Evolutionary conservation across 225 moss, liverwort and hornwort species (phyloP), one percentile per base, ranked within the genome.

Genomic region (Sphagnum tenellum): DNA sequence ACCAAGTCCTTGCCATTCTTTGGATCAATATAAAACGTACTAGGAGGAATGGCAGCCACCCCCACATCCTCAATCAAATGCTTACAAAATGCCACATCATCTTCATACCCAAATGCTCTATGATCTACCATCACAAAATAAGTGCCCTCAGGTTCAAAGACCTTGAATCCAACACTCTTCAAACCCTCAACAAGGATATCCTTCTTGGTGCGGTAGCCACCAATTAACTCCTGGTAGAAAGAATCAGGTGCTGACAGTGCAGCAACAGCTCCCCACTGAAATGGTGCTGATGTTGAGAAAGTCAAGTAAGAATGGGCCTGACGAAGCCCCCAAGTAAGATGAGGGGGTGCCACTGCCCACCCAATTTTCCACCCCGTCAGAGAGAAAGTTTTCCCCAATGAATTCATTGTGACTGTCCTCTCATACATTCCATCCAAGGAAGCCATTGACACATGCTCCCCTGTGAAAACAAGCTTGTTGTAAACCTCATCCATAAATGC

Each of bases 71-170:
- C 89, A 54, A 98, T 92, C 68, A 98, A 80, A 70, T 98, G 82
- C 74, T 93, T 88, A 78, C 93, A 93, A 65, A 98, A 98, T 9
- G 85, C 74, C 60, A 87, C 77, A 70, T 98, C 98, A 61, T 69
- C 83, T 68, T 87, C 79, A 65, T 85, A 98, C 57, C 98, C 98
- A 59, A 98, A 98, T 3, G 90, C 77, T 2, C 89, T 92, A 56
- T 98, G 98, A 79, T 98, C 89, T 13, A 78, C 98, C 93, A 98
- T 93, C 71, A 98, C 93, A 55, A 98, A 98, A 69, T 98, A 98
- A 3, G 98, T 98, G 8, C 93, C 98, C 62, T 93, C 78, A 5
- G 98, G 90, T 60, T 98, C 93, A 52, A 80, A 93, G 50, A 98
- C 98, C 76, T 77, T 60, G 56, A 98, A 98, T 12, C 98, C 98